These are phyloP conservation scores for Barbarea vulgaris DNA, from an alignment of 345 rosid species.

Conservation along the genomic window DNA sequence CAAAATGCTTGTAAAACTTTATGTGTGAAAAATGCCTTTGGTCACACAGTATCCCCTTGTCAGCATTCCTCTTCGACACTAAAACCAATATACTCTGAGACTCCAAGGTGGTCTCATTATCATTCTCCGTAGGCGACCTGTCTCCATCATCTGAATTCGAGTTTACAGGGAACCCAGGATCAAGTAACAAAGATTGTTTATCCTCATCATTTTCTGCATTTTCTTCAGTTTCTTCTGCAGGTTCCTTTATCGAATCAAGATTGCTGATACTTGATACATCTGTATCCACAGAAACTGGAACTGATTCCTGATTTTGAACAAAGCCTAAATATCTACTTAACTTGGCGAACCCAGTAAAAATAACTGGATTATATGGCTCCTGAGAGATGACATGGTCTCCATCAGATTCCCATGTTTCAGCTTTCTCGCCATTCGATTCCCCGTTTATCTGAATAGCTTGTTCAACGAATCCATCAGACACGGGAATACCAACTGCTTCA, in stretches of 20 bases:
- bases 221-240: constrained; percentile 34
- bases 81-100: constrained; percentile 88
- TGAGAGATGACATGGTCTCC: constrained; percentile 50
- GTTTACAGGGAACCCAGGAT: constrained; percentile 36
- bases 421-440: constrained; percentile 42
- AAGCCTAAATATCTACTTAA: constrained; percentile 69
- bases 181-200: constrained; percentile 40
- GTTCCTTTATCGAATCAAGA: constrained; percentile 40
- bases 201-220: constrained; percentile 40
- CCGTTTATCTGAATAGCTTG: constrained; percentile 37
- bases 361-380: constrained; percentile 76
- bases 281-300: constrained; percentile 45
- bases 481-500: constrained; percentile 48
- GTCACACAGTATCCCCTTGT: constrained; percentile 74
- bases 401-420: constrained; percentile 40
- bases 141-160: constrained; percentile 47
- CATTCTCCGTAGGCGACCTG: constrained; percentile 45
- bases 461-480: constrained; percentile 48
- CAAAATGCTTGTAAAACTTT: constrained; percentile 83
- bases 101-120: constrained; percentile 50
- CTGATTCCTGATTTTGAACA: constrained; percentile 45
- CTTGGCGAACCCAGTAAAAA: constrained; percentile 73
- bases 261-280: constrained; percentile 43
- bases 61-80: constrained; percentile 72
- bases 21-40: constrained; percentile 96